These are phyloP conservation scores for Pyricularia pennisetigena DNA, from an alignment of 2,329 filamentous ascomycete species.

Conservation along the genomic window DNA sequence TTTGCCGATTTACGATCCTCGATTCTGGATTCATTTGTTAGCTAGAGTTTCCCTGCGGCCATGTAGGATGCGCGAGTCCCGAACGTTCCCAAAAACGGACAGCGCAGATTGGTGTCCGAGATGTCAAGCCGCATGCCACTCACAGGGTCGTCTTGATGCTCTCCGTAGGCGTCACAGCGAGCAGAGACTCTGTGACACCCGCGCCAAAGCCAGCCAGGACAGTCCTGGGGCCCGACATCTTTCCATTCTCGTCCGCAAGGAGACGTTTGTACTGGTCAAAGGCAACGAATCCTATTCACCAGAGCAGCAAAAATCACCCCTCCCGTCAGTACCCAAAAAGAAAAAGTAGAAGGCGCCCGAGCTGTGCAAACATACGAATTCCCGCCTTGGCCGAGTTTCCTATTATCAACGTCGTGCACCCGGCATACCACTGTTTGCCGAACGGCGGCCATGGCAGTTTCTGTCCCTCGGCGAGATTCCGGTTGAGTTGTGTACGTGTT, in stretches of 20 bases:
- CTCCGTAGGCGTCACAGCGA: conserved; percentile 94
- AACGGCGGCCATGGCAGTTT: conserved; percentile 95
- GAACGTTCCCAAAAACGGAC: neutral
- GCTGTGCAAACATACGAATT: conserved; percentile 56
- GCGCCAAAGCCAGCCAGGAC: conserved; percentile 92
- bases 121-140: conserved; percentile 9
- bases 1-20: conserved; percentile 84
- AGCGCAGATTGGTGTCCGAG: neutral
- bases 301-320: neutral
- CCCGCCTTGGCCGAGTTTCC: conserved; percentile 95
- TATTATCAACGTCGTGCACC: conserved; percentile 92
- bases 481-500: conserved; percentile 88
- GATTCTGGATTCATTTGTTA: conserved; percentile 46
- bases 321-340: neutral
- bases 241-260: conserved; percentile 74
- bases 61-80: neutral
- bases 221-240: conserved; percentile 80
- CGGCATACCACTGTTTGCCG: conserved; percentile 91
- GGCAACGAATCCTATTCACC: conserved; percentile 66
- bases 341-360: neutral
- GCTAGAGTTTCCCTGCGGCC: neutral
- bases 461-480: conserved; percentile 65
- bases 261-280: conserved; percentile 90
- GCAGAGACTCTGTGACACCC: conserved; percentile 82
- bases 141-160: conserved; percentile 95